Base-by-base conservation (phyloP, 352 stramenopile species). In the Phytophthora fragariaefolia region DNA sequence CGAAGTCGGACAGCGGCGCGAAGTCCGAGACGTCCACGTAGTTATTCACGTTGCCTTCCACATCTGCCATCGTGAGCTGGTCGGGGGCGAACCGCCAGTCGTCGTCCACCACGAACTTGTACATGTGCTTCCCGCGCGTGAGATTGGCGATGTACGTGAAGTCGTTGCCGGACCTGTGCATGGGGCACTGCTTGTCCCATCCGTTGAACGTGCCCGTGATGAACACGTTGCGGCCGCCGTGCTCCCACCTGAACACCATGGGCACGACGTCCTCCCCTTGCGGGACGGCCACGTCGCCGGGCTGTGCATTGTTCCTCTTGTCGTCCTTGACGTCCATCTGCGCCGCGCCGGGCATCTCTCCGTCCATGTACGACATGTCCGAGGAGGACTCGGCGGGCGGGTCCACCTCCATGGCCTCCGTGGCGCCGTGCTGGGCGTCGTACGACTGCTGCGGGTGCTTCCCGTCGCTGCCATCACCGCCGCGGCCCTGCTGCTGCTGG, bases 121-220 rank as follows among this genome's bases (percentile, higher is more conserved):
- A 99, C 60, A 97, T 97, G 81, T 99, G 97, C 73, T 99, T 99
- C 4, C 97, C 97, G 9, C 87, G 82, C 55, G 87, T 93, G 32
- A 99, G 85, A 77, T 99, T 99, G 66, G 98, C 97, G 78, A 99
- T 99, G 83, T 99, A 99, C 42, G 97, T 99, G 73, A 99, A 99
- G 77, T 99, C 98, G 69, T 99, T 99, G 59, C 98, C 98, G 0
- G 92, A 99, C 23, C 97, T 89, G 77, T 99, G 97, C 98, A 99
- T 99, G 22, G 97, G 97, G 56, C 98, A 99, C 76, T 99, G 97
- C 73, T 97, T 96, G 63, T 88, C 97, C 97, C 97, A 99, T 27
- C 97, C 97, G 69, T 99, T 99, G 80, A 99, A 99, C 18, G 97
- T 99, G 24, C 98, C 98, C 18, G 98, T 99, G 73, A 99, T 99